Base-by-base conservation (phyloP, 2,329 filamentous ascomycete species). In the Aureobasidium musti region DNA sequence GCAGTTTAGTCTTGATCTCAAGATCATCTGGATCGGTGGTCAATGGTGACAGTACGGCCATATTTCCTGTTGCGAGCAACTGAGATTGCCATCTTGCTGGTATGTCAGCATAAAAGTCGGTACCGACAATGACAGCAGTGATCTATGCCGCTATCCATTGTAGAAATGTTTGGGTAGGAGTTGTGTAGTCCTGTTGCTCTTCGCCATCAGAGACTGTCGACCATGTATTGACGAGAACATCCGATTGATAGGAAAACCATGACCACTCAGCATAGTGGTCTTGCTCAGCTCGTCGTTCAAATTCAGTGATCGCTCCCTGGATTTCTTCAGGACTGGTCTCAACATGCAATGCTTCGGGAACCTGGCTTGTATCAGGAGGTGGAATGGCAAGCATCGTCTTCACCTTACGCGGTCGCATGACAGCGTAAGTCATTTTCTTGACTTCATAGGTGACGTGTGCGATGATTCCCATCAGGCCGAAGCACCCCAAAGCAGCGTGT, bases 391-490 rank as follows among this genome's bases (percentile, higher is more conserved):
- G 72, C 5, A 76, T 73, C 13, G 80, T 75, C 49, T 78, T 76
- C 13, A 79, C 70, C 69, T 82, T 82, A 17, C 73, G 69, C 2
- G 81, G 81, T 52, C 76, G 68, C 71, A 83, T 77, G n/a, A 79
- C 70, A 1, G 81, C 81, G 63, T 82, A 83, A 2, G 74, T 77
- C 80, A 83, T 82, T 0, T 77, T 75, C 45, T 81, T 77, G n/a
- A 83, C 73, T 70, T 82, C 79, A 35, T 82, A 77, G 0, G 81
- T 82, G 54, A 83, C 75, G 70, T 83, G 80, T 1, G 82, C 83
- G n/a, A 83, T 76, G n/a, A 83, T 76, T 2, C 82, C 82, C 13
- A 83, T 74, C 1, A 83, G 75, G 1, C 81, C 82, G 53, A 83
- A 82, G 64, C 77, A 78, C 17, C 73, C 73, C 11, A 79, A 78